A percentile compares a stretch with the other conserved stretches of the same genome.
Conservation (phyloP, 768 basidiomycete genomes). For the Serendipita sp. region DNA sequence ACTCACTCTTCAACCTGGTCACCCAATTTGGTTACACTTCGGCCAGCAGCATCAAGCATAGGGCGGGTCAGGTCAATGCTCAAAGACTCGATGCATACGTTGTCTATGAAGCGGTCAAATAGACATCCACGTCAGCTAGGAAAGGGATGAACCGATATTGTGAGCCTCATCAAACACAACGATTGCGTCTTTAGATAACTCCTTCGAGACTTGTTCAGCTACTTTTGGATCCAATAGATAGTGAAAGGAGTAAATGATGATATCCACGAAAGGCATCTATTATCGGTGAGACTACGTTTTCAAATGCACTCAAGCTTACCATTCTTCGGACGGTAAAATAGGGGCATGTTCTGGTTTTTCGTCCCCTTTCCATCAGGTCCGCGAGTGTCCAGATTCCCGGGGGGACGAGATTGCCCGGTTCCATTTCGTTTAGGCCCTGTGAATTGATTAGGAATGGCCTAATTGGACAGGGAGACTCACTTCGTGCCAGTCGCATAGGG, state of each 20-base stretch:
- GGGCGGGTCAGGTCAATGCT: conserved; percentile 95
- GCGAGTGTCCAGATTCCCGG: conserved; percentile 88
- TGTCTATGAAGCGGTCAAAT: conserved; percentile 35
- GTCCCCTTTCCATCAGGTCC: conserved; percentile 78
- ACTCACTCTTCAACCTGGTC: conserved; percentile 91
- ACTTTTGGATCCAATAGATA: conserved; percentile 98
- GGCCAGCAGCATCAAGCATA: conserved; percentile 86
- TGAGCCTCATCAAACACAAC: conserved; percentile 99
- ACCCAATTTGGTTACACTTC: conserved; percentile 70
- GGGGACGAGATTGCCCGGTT: conserved; percentile 67
- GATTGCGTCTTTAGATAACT: conserved; percentile 93
- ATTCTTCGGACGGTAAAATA: conserved; percentile 93
- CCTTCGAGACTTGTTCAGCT: conserved; percentile 96
- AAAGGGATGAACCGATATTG: conserved; percentile 62
- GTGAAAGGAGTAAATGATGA: conserved; percentile 98
- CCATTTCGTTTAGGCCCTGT: conserved; percentile 68
- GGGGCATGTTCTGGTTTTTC: conserved; percentile 74
- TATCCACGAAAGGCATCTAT: conserved; percentile 87
- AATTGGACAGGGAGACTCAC: conserved; percentile 27
- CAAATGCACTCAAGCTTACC: conserved; percentile 33
- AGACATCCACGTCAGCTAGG: background rate
- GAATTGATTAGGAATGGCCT: conserved; percentile 6
- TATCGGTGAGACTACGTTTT: background rate
- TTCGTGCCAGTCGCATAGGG: conserved; percentile 92
- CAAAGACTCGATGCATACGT: conserved; percentile 96